phyloP scores from a whole-genome alignment of 768 basidiomycete genomes.

The Pleurotus cornucopiae region DNA sequence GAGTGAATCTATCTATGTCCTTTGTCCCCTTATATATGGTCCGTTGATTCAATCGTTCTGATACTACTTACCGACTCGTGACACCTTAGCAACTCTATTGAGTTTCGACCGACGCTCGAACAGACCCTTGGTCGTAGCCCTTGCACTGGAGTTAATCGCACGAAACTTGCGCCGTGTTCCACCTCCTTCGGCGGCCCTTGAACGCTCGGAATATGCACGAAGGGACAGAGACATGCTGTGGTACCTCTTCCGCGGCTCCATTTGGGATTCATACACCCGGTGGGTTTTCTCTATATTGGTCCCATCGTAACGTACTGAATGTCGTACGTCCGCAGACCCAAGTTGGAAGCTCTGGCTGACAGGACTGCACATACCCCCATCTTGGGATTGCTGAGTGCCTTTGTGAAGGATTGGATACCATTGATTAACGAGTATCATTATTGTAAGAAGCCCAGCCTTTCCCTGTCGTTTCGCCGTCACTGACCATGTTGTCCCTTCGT shows the following conservation, averaged over 20 bases:
- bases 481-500: not conserved
- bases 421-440: constrained; percentile 89
- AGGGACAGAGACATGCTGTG: constrained; percentile 80
- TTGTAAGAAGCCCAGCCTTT: constrained; percentile 47
- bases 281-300: constrained; percentile 21
- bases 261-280: constrained; percentile 82
- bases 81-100: constrained; percentile 34
- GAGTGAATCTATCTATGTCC: constrained; percentile 64
- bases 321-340: constrained; percentile 48
- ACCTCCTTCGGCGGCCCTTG: constrained; percentile 55
- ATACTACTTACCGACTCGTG: constrained; percentile 8
- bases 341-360: constrained; percentile 61
- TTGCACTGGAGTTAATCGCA: constrained; percentile 70
- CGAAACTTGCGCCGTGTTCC: constrained; percentile 70
- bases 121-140: constrained; percentile 58
- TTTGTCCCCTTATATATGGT: constrained; percentile 80
- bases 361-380: constrained; percentile 54
- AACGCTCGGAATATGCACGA: constrained; percentile 75
- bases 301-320: no score
- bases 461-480: not conserved
- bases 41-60: constrained; percentile 16
- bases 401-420: constrained; percentile 84
- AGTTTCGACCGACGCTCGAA: constrained; percentile 46
- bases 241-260: constrained; percentile 82
- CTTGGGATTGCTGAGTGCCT: constrained; percentile 61